A percentile compares a stretch with the other conserved stretches of the same genome.
These are phyloP conservation scores for Dioscorea cayenensis DNA, from an alignment of 116 monocot genomes.

Conservation along the genomic window DNA sequence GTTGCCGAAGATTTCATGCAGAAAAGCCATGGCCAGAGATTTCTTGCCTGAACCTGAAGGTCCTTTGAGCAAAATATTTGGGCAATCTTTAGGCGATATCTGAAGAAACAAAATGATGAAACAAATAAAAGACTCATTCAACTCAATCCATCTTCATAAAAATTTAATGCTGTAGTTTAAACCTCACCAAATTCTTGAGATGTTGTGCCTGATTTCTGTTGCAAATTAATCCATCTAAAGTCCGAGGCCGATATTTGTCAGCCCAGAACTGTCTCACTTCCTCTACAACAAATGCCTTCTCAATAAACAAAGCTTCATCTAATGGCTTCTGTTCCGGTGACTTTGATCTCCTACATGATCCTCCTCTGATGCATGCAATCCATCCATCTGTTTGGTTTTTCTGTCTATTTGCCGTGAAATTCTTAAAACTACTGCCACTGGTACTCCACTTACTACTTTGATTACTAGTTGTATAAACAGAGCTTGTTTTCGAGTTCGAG, in stretches of 20 bases:
- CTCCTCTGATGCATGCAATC: constrained; percentile 24
- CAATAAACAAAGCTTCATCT: constrained; percentile 26
- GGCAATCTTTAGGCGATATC: constrained; percentile 13
- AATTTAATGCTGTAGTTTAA: neutral
- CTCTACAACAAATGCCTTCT: constrained; percentile 31
- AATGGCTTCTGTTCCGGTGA: constrained; percentile 9
- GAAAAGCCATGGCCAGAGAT: constrained; percentile 21
- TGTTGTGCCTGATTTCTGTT: constrained; percentile 25
- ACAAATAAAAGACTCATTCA: neutral
- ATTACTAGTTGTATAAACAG: constrained; percentile 9
- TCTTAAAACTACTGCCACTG: constrained; percentile 14
- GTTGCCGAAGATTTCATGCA: constrained; percentile 33
- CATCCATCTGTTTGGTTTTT: constrained; percentile 27
- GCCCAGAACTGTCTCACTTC: constrained; percentile 38
- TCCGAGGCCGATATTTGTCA: constrained; percentile 24
- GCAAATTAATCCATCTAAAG: constrained; percentile 27
- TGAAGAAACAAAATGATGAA: neutral
- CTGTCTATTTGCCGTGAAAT: constrained; percentile 17
- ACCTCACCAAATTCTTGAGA: constrained; percentile 31
- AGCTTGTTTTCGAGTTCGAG: constrained; percentile 24
- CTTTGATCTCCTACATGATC: constrained; percentile 19
- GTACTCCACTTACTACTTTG: constrained; percentile 10
- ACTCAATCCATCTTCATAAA: neutral
- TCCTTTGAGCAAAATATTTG: constrained; percentile 26
- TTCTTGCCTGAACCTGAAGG: constrained; percentile 36